Base-by-base conservation (phyloP, 1,284 basidiomycete species). In the Boletus albobrunnescens region DNA sequence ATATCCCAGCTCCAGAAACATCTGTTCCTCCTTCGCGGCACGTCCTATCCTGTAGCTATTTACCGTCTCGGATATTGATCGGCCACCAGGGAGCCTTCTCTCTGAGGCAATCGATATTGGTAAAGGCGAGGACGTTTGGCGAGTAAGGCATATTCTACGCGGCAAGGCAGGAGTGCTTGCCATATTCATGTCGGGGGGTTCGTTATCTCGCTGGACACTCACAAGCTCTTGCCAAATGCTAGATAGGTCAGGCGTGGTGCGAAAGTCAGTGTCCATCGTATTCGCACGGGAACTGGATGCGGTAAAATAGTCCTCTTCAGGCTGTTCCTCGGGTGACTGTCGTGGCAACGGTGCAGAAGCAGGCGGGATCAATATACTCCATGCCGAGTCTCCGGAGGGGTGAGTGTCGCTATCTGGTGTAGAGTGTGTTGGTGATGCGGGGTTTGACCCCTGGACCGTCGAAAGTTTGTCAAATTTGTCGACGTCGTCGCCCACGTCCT, bases 1-100 rank as follows among this genome's bases (percentile, higher is more conserved):
- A 65, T 87, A 94, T 4, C 84, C 87, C 36, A 82, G 64, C 37
- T 82, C 78, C 24, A 58, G 54, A 54, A 73, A 79, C 65, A 76
- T 73, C 42, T 82, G 78, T 44, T 85, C 81, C 56, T 87, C 85
- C 54, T 81, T 82, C 22, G 73, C 72, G 2, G 77, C 72, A 17
- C 79, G 73, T 7, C 71, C 69, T 11, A 67, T 59, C 50, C 72
- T 70, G 19, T 67, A 60, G 32, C 60, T 57, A 13, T 61, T 62
- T 17, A 44, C 49, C 10, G 61, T 61, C 43, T 73, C 71, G 8
- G 65, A 68, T 26, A 68, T 59, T 10, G 72, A 65, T 37, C 75
- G 63, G 11, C 72, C 67, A 23, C 70, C 61, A 7, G 71, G 57
- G 13, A 72, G 52, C 16, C 63, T 67, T 27, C 64, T 64, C 36